A percentile compares a stretch with the other conserved stretches of the same genome.
phyloP scores from a whole-genome alignment of 768 basidiomycete species.

The Lentinula detonsa region DNA sequence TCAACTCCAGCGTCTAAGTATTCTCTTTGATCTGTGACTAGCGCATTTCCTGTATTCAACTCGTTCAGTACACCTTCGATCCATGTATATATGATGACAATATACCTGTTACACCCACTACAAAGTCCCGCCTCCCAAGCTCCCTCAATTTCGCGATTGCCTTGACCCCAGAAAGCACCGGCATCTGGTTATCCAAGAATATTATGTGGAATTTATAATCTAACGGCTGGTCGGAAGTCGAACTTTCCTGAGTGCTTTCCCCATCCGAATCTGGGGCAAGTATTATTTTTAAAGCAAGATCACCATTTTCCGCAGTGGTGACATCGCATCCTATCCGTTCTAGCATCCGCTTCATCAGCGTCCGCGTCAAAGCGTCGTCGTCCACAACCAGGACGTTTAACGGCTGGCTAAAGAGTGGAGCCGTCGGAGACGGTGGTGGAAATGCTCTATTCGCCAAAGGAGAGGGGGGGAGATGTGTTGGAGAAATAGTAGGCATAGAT shows the following conservation, averaged over 20 bases:
- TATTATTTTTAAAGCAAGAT: not conserved
- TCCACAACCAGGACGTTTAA: constrained; percentile 76
- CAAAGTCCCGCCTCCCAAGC: constrained; percentile 64
- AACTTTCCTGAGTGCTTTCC: not conserved
- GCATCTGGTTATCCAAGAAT: constrained; percentile 78
- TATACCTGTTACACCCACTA: constrained; percentile 77
- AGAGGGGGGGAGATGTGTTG: not conserved
- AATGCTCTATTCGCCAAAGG: not conserved
- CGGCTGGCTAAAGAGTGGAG: constrained; percentile 39
- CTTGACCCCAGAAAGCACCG: constrained; percentile 69
- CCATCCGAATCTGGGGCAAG: not conserved
- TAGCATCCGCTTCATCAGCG: constrained; percentile 74
- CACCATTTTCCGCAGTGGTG: constrained; percentile 81
- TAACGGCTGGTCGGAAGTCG: not conserved
- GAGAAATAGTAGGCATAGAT: not conserved
- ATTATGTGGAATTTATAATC: constrained; percentile 38
- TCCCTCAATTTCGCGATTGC: constrained; percentile 59
- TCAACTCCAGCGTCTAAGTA: constrained; percentile 74
- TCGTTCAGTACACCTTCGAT: not conserved
- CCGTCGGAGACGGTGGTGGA: constrained; percentile 29
- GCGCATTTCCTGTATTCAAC: constrained; percentile 40
- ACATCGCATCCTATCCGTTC: constrained; percentile 75
- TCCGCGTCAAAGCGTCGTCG: constrained; percentile 76
- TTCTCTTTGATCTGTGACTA: constrained; percentile 64
- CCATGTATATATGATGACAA: not conserved